Evolutionary conservation across 495 filamentous ascomycete species (phyloP).

Genomic region (Penicilliopsis zonata): DNA sequence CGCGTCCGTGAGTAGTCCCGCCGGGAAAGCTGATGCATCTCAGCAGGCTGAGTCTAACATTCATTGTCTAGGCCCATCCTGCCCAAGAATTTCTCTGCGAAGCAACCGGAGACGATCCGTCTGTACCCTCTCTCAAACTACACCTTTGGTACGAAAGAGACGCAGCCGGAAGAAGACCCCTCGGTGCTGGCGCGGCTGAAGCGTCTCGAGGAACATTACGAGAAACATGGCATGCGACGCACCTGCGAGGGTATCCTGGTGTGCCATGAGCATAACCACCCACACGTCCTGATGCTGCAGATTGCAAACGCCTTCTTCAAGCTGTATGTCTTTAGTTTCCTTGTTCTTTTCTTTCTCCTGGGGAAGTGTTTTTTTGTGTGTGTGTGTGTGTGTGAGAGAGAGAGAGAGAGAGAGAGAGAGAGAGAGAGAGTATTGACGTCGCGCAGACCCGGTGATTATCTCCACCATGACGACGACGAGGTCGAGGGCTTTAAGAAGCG

Average conservation of each 20-base stretch:
- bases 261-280: conserved; percentile 98
- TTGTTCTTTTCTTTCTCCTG: too few species aligned
- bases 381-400: too few species aligned
- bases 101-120: conserved; percentile 84
- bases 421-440: too few species aligned
- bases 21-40: conserved; percentile 62
- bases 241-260: conserved; percentile 95
- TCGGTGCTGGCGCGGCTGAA: conserved; percentile 86
- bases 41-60: conserved; percentile 9
- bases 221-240: conserved; percentile 83
- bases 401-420: too few species aligned
- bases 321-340: conserved; percentile 56
- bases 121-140: conserved; percentile 96
- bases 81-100: conserved; percentile 71
- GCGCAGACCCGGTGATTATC: conserved; percentile 84
- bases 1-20: conserved; percentile 45
- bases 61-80: conserved; percentile 51
- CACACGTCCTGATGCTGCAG: conserved; percentile 95
- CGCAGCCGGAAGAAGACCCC: conserved; percentile 93
- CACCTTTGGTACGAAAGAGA: conserved; percentile 97
- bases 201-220: conserved; percentile 89
- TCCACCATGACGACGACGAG: conserved; percentile 82
- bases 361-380: too few species aligned
- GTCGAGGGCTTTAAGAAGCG: conserved; percentile 85
- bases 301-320: conserved; percentile 99